phyloP scores from a whole-genome alignment of 805 yeast species.

The Candida multigemmis region DNA sequence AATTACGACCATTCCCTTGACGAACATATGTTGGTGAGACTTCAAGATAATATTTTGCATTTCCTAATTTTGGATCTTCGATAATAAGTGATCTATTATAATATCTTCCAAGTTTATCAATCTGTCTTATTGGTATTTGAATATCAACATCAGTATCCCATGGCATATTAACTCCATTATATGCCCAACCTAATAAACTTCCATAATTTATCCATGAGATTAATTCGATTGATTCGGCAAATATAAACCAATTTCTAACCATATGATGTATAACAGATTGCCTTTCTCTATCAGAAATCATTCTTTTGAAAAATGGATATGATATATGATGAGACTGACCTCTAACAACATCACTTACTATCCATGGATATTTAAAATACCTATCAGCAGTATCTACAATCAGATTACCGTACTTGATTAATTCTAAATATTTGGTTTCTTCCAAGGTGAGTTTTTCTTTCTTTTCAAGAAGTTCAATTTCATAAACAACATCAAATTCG shows the following conservation, averaged over 20 bases:
- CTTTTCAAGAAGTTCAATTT: conserved; percentile 10
- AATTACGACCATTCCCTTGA: conserved; percentile 35
- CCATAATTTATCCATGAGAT: conserved; percentile 21
- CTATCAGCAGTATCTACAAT: conserved; percentile 16
- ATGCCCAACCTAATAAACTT: conserved; percentile 20
- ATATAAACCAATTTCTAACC: conserved; percentile 27
- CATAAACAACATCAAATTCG: conserved; percentile 15
- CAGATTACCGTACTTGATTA: conserved; percentile 16
- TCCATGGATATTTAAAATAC: conserved; percentile 33
- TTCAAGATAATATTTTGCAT: conserved; percentile 15
- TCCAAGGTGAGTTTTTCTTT: conserved; percentile 5
- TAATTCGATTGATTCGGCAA: conserved; percentile 19
- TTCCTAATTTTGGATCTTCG: conserved; percentile 23
- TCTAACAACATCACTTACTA: conserved; percentile 21
- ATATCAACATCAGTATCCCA: conserved; percentile 23
- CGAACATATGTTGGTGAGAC: conserved; percentile 15
- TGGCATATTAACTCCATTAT: conserved; percentile 22
- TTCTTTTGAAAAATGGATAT: conserved; percentile 28
- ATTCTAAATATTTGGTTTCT: conserved; percentile 16
- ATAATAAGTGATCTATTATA: conserved; percentile 14
- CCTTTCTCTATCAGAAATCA: conserved; percentile 23
- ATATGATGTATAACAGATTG: conserved; percentile 28
- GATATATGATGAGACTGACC: conserved; percentile 26
- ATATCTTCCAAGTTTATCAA: conserved; percentile 14
- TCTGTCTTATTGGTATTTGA: conserved; percentile 15